Evolutionary conservation across 495 filamentous ascomycete species (phyloP), one percentile per base, ranked within the genome.

Genomic region (Lophiotrema nucula): DNA sequence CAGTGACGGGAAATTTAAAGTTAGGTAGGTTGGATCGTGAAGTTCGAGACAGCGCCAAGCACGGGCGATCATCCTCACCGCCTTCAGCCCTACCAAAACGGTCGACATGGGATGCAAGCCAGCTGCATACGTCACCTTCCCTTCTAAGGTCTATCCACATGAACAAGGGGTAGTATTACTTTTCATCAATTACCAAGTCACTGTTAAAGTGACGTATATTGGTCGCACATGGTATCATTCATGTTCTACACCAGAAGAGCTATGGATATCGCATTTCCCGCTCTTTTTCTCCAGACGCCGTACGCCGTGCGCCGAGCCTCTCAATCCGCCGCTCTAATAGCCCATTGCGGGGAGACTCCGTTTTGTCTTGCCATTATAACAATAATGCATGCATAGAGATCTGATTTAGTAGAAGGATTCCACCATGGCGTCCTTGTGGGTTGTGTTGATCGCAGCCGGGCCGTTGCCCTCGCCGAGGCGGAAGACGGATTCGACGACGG

Each of bases 401-500:
- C 51, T 49, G 51, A 49, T 55, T 81, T 79, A 98, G 74, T 98
- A 98, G 74, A 97, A 98, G 61, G 87, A 91, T 81, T 98, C 93
- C 53, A 98, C 93, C 81, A 98, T 95, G 42, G 92, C 90, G 72
- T 96, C 92, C 83, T 96, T 96, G 72, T 96, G 81, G 38, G 78
- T 87, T 49, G 83, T 88, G 64, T 87, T 88, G 71, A 92, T 88
- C 31, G 77, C 79, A 27, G 80, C 78, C 18, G 88, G 86, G 15
- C 83, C 88, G 63, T 83, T 83, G 44, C 88, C 91, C 81, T 97
- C 95, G 47, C 92, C 91, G 26, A 98, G 74, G 57, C 90, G 81
- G 74, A 98, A 98, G 45, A 98, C 92, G 65, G 84, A 89, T 80
- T 98, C 93, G 33, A 98, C 82, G 58, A 98, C 93, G 66, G 88